Base-by-base conservation (phyloP, 2,329 filamentous ascomycete genomes). In the Chalaropsis thielavioides region DNA sequence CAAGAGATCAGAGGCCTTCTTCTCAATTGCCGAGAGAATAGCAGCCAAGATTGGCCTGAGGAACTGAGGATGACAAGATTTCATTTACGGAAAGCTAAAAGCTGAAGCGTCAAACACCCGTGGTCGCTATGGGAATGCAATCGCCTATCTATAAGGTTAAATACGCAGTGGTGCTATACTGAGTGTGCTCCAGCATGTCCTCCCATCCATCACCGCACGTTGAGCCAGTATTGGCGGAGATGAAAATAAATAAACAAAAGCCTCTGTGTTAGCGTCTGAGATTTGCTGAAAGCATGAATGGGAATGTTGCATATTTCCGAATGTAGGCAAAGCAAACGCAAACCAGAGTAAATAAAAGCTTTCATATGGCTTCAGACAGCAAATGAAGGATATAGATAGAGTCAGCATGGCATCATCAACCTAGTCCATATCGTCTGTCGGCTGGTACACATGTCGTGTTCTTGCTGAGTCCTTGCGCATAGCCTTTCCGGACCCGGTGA, bases 401-500 rank as follows among this genome's bases (percentile, higher is more conserved):
- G 4, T 11, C 41, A 5, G 40, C n/a, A 41, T 15, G 24, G 44
- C 27, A 15, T 22, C 27, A 4, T 41, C 46, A 35, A 63, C 70
- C 83, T 80, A 85, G 77, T 89, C 87, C 71, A 89, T 79, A 67
- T 91, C 88, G 64, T 88, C 87, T 71, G 82, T 85, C 70, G 86
- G 81, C 74, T 92, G 85, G 75, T 95, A 95, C 69, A 94, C 86
- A 73, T 96, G 90, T 71, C 90, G 87, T 73, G 83, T 87, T 72
- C 92, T 83, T 68, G 86, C 85, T 60, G 85, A 84, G 73, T 96
- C 94, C 75, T 96, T 96, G 70, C 91, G 89, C 94, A 97, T 97
- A 69, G 88, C 82, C 76, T 96, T 90, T 67, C 94, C 94, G 64
- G 92, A 96, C 68, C 94, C 94, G 8, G 90, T 96, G 72, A 99